These are phyloP conservation scores for Aspergillus saccharolyticus DNA, from an alignment of 495 filamentous ascomycete genomes.

Conservation along the genomic window DNA sequence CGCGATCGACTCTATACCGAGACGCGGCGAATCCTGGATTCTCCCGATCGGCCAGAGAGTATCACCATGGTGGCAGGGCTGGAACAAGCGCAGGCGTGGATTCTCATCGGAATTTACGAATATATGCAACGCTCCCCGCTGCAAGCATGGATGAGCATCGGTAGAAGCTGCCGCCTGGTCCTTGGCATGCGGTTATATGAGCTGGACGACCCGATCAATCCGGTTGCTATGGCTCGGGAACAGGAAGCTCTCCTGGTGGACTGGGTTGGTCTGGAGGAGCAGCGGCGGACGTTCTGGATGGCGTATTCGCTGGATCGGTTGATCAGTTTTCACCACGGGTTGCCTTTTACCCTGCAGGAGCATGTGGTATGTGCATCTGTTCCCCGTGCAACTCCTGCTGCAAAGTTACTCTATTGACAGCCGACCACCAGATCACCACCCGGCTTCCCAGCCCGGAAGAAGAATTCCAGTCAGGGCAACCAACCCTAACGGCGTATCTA, in stretches of 20 bases:
- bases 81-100: conserved; percentile 52
- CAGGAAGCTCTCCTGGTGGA: conserved; percentile 12
- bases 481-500: conserved; percentile 37
- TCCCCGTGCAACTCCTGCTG: not conserved
- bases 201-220: conserved; percentile 33
- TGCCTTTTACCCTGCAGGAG: conserved; percentile 47
- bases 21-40: conserved; percentile 41
- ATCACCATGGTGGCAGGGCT: conserved; percentile 7
- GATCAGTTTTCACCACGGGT: conserved; percentile 41
- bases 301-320: conserved; percentile 52
- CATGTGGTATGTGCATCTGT: conserved; percentile 34
- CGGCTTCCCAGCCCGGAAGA: conserved; percentile 32
- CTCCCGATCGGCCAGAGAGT: conserved; percentile 11
- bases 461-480: conserved; percentile 48
- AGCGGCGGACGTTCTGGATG: conserved; percentile 51
- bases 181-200: conserved; percentile 48
- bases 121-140: conserved; percentile 42
- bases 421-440: conserved; percentile 15
- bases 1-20: conserved; percentile 44
- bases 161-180: conserved; percentile 48
- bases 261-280: conserved; percentile 41
- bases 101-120: conserved; percentile 50
- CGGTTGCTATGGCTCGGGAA: conserved; percentile 11
- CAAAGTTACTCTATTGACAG: not conserved
- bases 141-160: conserved; percentile 50